phyloP scores from a whole-genome alignment of 2,329 filamentous ascomycete species.

The Fusarium sp. region DNA sequence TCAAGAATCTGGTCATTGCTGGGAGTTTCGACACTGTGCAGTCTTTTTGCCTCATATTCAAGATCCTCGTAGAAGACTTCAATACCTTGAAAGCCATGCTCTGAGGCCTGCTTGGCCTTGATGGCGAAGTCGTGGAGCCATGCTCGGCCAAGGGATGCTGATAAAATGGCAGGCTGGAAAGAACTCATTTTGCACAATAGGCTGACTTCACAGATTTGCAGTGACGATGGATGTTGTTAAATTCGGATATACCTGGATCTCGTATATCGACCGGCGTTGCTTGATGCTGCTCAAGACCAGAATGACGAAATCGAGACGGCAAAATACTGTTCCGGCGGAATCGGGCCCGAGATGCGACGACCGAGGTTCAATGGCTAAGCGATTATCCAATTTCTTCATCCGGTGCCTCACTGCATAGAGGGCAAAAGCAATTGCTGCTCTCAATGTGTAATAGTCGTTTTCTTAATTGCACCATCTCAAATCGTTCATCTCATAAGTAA shows the following conservation, averaged over 20 bases:
- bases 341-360: not conserved
- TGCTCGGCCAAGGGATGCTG: slow-evolving; percentile 5
- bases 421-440: too few species aligned
- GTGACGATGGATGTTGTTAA: too few species aligned
- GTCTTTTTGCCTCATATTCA: slow-evolving; percentile 3
- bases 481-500: too few species aligned
- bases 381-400: not conserved
- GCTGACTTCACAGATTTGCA: too few species aligned
- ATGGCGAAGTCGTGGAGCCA: slow-evolving; percentile 5
- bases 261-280: too few species aligned
- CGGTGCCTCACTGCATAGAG: too few species aligned
- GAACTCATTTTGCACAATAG: not conserved
- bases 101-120: not conserved
- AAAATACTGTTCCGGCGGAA: slow-evolving; percentile 8
- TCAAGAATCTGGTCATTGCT: not conserved
- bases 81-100: slow-evolving; percentile 3
- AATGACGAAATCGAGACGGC: not conserved
- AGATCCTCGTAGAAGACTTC: slow-evolving; percentile 13
- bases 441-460: too few species aligned
- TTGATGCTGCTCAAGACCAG: not conserved
- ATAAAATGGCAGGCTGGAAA: not conserved
- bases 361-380: not conserved
- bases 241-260: too few species aligned
- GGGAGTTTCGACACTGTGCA: not conserved
- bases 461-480: too few species aligned